Conservation (phyloP, 2,329 filamentous ascomycete genomes). For the Penicillium sp. region DNA sequence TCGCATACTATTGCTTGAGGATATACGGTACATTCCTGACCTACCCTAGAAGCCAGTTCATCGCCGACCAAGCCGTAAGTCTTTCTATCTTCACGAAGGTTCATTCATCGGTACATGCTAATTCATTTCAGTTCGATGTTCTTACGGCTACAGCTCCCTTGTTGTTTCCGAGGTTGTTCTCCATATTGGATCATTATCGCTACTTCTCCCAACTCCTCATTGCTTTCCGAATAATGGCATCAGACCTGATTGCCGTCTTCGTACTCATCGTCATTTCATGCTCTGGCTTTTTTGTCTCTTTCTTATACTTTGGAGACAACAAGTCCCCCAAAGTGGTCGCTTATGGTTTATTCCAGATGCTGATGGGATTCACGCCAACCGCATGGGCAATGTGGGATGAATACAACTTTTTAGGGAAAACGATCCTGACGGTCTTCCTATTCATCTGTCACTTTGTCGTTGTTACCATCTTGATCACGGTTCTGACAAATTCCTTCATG, state of each 20-base stretch:
- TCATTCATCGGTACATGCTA: neutral
- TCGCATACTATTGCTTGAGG: slow-evolving; percentile 86
- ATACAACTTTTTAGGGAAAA: slow-evolving; percentile 77
- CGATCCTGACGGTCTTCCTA: slow-evolving; percentile 75
- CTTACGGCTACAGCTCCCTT: slow-evolving; percentile 87
- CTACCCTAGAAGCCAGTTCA: slow-evolving; percentile 64
- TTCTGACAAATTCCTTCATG: slow-evolving; percentile 97
- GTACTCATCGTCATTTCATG: slow-evolving; percentile 82
- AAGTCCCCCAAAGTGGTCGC: slow-evolving; percentile 73
- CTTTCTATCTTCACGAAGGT: neutral
- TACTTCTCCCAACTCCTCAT: slow-evolving; percentile 96
- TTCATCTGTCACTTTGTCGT: slow-evolving; percentile 95
- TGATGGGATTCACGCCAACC: slow-evolving; percentile 94
- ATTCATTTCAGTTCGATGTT: slow-evolving; percentile 67
- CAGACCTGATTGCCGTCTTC: slow-evolving; percentile 82
- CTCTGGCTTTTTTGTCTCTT: slow-evolving; percentile 94
- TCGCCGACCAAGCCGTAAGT: slow-evolving; percentile 69
- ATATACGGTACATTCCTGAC: slow-evolving; percentile 83
- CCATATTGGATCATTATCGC: slow-evolving; percentile 87
- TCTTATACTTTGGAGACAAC: slow-evolving; percentile 72
- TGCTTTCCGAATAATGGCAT: slow-evolving; percentile 89
- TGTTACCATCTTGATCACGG: slow-evolving; percentile 89
- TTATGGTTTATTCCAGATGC: slow-evolving; percentile 86
- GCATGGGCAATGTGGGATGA: slow-evolving; percentile 86
- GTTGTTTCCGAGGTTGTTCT: slow-evolving; percentile 86